Evolutionary conservation across 148 eudicot species (phyloP).

Genomic region (Chenopodium berlandieri): DNA sequence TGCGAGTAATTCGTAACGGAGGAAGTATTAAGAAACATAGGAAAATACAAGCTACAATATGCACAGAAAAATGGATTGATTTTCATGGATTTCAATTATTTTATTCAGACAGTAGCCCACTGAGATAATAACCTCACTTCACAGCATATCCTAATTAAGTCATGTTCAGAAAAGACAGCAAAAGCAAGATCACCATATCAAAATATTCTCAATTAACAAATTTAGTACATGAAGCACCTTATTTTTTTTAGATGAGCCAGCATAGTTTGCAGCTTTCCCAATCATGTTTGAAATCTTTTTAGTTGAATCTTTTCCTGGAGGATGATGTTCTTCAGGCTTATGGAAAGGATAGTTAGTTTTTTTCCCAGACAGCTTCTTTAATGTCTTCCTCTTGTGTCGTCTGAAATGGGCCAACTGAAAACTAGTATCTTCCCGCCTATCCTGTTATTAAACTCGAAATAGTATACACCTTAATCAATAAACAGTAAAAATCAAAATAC

Average conservation of each 20-base stretch:
- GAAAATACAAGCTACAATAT: too few relatives aligned
- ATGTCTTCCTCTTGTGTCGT: slow-evolving; percentile 82
- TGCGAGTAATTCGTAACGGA: too few relatives aligned
- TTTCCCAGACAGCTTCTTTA: slow-evolving; percentile 76
- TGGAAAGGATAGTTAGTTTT: slow-evolving; percentile 61
- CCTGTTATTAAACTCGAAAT: slow-evolving; percentile 46
- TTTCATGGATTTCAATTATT: background rate
- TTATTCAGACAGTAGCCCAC: background rate
- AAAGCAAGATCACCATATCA: background rate
- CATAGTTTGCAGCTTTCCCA: slow-evolving; percentile 85
- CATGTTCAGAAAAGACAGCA: background rate
- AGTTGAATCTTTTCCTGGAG: slow-evolving; percentile 90
- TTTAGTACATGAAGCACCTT: slow-evolving; percentile 45
- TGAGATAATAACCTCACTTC: background rate
- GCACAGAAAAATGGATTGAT: background rate
- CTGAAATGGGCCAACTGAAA: slow-evolving; percentile 83
- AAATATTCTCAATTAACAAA: background rate
- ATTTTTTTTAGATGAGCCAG: slow-evolving; percentile 76
- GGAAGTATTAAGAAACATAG: too few relatives aligned
- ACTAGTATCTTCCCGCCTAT: slow-evolving; percentile 87
- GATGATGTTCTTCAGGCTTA: slow-evolving; percentile 94
- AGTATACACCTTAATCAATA: slow-evolving; percentile 19
- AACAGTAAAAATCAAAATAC: slow-evolving; percentile 1
- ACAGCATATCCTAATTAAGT: slow-evolving; percentile 9
- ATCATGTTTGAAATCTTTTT: slow-evolving; percentile 78